Evolutionary conservation across 805 yeast species (phyloP).

Genomic region (Osmozyma mogii): DNA sequence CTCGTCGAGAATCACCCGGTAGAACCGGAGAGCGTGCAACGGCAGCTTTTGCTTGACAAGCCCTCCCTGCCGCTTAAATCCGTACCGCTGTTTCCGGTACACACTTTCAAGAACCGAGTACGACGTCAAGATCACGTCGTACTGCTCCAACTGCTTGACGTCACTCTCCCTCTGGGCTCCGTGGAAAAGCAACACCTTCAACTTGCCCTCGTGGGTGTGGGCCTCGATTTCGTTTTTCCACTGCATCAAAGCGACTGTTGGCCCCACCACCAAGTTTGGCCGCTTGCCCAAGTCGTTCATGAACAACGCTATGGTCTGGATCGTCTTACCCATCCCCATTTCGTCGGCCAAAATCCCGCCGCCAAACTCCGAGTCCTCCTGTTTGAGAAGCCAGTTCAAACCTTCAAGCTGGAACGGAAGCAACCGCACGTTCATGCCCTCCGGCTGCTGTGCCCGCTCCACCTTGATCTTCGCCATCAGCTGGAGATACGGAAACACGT

Average conservation of each 20-base stretch:
- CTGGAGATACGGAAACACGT: slow-evolving; percentile 61
- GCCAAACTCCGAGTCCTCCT: slow-evolving; percentile 67
- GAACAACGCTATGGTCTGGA: slow-evolving; percentile 86
- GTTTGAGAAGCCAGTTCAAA: slow-evolving; percentile 76
- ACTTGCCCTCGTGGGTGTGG: slow-evolving; percentile 60
- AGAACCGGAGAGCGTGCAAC: slow-evolving; percentile 66
- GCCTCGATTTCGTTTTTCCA: slow-evolving; percentile 91
- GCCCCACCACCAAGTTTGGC: slow-evolving; percentile 90
- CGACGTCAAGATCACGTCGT: slow-evolving; percentile 84
- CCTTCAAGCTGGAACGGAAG: slow-evolving; percentile 95
- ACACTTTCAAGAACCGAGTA: slow-evolving; percentile 88
- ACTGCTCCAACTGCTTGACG: slow-evolving; percentile 46
- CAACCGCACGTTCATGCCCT: slow-evolving; percentile 61
- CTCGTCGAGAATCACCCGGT: slow-evolving; percentile 87
- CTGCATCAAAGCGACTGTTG: slow-evolving; percentile 97
- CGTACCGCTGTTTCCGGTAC: slow-evolving; percentile 73
- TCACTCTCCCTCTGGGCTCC: slow-evolving; percentile 71
- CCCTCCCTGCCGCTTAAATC: slow-evolving; percentile 68
- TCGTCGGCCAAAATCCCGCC: slow-evolving; percentile 98
- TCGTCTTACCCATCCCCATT: slow-evolving; percentile 99
- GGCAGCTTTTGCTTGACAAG: slow-evolving; percentile 67
- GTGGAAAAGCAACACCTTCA: slow-evolving; percentile 70
- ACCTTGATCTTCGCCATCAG: slow-evolving; percentile 39
- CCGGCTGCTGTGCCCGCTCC: slow-evolving; percentile 65
- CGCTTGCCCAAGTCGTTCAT: slow-evolving; percentile 57